A percentile compares a stretch with the other conserved stretches of the same genome.
Conservation (phyloP, 192 early-diverging fungal species). For the Podila epicladia region DNA sequence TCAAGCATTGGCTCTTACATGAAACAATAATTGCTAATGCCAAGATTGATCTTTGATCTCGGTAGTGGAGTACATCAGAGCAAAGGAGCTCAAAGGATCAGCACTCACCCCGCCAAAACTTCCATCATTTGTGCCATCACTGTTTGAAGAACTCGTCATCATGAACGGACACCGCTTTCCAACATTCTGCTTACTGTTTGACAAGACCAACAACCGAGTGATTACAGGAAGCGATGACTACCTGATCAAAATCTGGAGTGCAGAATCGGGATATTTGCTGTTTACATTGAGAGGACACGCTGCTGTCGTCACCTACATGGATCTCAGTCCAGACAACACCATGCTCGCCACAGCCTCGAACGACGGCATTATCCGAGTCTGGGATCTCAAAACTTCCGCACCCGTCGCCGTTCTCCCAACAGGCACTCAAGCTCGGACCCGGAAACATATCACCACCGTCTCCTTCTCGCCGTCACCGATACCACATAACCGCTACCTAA, state of each 20-base stretch:
- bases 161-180: constrained; percentile 80
- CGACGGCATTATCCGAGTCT: constrained; percentile 81
- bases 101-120: constrained; percentile 9
- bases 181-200: constrained; percentile 82
- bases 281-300: constrained; percentile 85
- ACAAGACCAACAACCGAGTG: constrained; percentile 74
- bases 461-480: constrained; percentile 82
- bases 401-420: constrained; percentile 72
- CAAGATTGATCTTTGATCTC: too few species aligned
- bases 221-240: constrained; percentile 92
- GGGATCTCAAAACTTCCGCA: constrained; percentile 76
- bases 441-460: constrained; percentile 57
- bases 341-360: constrained; percentile 79
- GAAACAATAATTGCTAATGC: too few species aligned
- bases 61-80: constrained; percentile 27
- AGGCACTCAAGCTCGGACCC: constrained; percentile 28
- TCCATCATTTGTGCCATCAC: constrained; percentile 20
- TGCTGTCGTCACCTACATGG: constrained; percentile 79
- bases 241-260: constrained; percentile 87
- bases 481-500: constrained; percentile 70
- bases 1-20: too few species aligned
- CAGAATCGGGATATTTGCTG: constrained; percentile 78
- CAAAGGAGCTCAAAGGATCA: constrained; percentile 18
- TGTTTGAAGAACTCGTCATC: constrained; percentile 62
- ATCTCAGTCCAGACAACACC: constrained; percentile 81